Base-by-base conservation (phyloP, 1,139 yeast genomes). In the Protomyces arabidopsidicola region DNA sequence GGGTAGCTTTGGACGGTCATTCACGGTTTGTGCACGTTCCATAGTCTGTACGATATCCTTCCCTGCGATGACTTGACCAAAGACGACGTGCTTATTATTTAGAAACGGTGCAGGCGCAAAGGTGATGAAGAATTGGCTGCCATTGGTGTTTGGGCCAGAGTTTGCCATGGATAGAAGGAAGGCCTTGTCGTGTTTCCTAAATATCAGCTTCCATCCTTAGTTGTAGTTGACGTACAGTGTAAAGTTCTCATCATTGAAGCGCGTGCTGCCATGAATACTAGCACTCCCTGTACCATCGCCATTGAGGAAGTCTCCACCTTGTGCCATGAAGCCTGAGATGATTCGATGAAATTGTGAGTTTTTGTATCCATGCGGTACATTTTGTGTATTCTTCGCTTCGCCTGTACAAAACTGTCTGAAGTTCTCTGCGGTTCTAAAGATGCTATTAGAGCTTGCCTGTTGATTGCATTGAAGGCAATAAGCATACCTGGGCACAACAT, bases 261-360 rank as follows among this genome's bases (percentile, higher is more conserved):
- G 88, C 69, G 67, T 68, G 52, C 89, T 93, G 6, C 81, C 81
- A 68, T 72, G 79, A 45, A 79, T 79, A 3, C 75, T 71, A 66
- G 72, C 72, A 20, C 77, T 71, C 1, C 84, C 84, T 8, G 76
- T 74, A 2, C 84, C 84, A 67, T 81, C 78, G 10, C 78, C 77
- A 68, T 84, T 85, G 54, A 97, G 90, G 78, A 91, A 91, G 73
- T 93, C 98, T 72, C 98, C 98, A 74, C 97, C 97, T 77, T 90
- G 98, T 71, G 88, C 82, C 97, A 91, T 91, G 74, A 90, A 90
- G 64, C 69, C 70, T 53, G 88, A 87, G 74, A 95, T 95, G 39
- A 95, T 95, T 69, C 99, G 82, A 77, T 95, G 98, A 81, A 95
- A 91, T 14, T 81, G 79, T 8, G 95, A 86, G 48, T 88, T 88